Conservation (phyloP, 805 yeast species). For the Wickerhamiella occidentalis region DNA sequence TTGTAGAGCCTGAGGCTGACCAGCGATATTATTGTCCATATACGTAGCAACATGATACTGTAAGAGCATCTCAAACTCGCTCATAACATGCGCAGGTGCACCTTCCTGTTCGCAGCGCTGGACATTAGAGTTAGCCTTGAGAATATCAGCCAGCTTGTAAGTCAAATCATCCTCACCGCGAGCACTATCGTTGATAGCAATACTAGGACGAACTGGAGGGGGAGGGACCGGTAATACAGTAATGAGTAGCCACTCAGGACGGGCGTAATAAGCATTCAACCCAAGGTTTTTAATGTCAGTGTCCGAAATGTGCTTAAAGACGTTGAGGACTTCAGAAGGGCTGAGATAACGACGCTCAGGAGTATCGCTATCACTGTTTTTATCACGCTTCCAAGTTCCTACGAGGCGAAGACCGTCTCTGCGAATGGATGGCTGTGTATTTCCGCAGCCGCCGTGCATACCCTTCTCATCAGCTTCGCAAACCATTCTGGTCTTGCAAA, state of each 20-base stretch:
- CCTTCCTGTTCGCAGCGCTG: constrained; percentile 97
- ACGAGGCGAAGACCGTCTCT: constrained; percentile 90
- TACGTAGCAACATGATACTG: constrained; percentile 98
- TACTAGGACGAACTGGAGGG: constrained; percentile 97
- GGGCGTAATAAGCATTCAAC: constrained; percentile 86
- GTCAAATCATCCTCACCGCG: constrained; percentile 99
- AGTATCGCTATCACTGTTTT: constrained; percentile 71
- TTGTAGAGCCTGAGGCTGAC: constrained; percentile 98
- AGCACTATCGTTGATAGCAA: constrained; percentile 94
- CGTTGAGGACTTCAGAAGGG: constrained; percentile 81
- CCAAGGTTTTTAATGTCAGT: constrained; percentile 78
- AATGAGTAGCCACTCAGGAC: constrained; percentile 97
- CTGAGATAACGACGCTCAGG: constrained; percentile 83
- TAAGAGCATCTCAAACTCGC: constrained; percentile 86
- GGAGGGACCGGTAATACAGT: constrained; percentile 99
- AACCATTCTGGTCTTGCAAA: constrained; percentile 83
- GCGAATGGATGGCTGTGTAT: constrained; percentile 88
- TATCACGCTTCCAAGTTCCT: constrained; percentile 97
- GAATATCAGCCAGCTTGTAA: constrained; percentile 88
- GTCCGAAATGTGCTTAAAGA: constrained; percentile 78
- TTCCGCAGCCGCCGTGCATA: constrained; percentile 93
- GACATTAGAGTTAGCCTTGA: constrained; percentile 95
- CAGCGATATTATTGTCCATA: constrained; percentile 99
- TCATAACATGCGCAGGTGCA: constrained; percentile 95
- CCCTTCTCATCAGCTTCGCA: constrained; percentile 68